Evolutionary conservation across 78 protist genomes (phyloP), one percentile per base, ranked within the genome.

Genomic region (Anaeramoeba flamelloides): DNA sequence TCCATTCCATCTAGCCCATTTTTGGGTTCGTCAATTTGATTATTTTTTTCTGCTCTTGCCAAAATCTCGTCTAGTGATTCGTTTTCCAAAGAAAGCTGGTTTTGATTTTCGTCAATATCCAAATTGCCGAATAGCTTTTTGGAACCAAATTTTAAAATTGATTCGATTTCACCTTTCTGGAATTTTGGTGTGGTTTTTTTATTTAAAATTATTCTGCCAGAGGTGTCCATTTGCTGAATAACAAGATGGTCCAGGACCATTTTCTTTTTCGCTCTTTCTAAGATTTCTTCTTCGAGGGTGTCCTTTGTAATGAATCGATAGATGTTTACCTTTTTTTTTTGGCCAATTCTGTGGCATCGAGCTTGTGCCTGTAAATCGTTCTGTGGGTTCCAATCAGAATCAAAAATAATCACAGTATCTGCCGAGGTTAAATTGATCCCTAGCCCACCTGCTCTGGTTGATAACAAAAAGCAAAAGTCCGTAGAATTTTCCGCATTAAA

Each of bases 271-370:
- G 88, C 88, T 39, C 75, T 1, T 2, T 1, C 81, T 17, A 69
- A 36, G 39, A 86, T 86, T 22, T 33, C 1, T 81, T 80, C 84
- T 75, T 86, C 88, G 76, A 86, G 74, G 34, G 88, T 65, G 17
- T 74, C 36, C 39, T 30, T 76, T 1, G 88, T 77, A 4, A 38
- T 12, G 8, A 86, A 77, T 3, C 85, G 4, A 26, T 88, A 94
- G 8, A 95, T 95, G 0, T 83, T 88, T 65, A 95, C 98, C 53
- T 90, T 86, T 65, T 85, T 86, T 80, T 83, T 93, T 87, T 97
- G 99, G 22, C 99, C 99, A 77, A 94, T 89, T 38, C 99, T 90
- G 79, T 97, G 98, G 26, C 96, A 92, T 12, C 97, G 87, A 34
- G 92, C 93, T 75, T 90, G 91, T 2, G 92, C 89, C 77, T 98